Evolutionary conservation across 139 green algal genomes (phyloP).

Genomic region (Dunaliella primolecta): DNA sequence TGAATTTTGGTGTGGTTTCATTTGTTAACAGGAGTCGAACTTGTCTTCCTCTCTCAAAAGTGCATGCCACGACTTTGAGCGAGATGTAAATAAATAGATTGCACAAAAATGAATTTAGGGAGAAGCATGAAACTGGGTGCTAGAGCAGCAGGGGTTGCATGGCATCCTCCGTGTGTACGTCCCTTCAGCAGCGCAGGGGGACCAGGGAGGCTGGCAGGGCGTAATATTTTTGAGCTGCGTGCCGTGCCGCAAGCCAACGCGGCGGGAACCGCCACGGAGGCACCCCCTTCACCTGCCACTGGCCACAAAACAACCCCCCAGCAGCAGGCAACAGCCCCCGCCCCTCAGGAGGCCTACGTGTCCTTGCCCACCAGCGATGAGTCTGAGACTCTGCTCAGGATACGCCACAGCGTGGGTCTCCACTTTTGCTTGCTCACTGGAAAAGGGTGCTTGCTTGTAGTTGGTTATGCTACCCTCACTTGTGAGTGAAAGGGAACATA

Average conservation of each 20-base stretch:
- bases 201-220: conserved; percentile 1
- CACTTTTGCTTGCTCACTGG: too few relatives aligned
- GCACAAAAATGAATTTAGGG: too few relatives aligned
- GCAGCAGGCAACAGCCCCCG: not conserved
- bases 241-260: not conserved
- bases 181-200: not conserved
- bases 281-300: too few relatives aligned
- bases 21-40: too few relatives aligned
- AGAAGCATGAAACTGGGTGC: too few relatives aligned
- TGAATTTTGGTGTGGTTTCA: too few relatives aligned
- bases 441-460: not conserved
- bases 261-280: not conserved
- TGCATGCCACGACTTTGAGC: too few relatives aligned
- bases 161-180: too few relatives aligned
- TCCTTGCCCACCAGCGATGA: conserved; percentile 72
- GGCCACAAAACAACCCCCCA: too few relatives aligned
- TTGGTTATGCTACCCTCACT: not conserved
- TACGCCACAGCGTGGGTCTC: conserved; percentile 79
- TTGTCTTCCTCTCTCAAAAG: too few relatives aligned
- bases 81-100: too few relatives aligned
- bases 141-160: too few relatives aligned
- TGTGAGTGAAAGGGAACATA: not conserved
- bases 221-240: conserved; percentile 14
- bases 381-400: conserved; percentile 72
- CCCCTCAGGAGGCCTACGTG: conserved; percentile 13